These are phyloP conservation scores for Daedaleopsis sinensis DNA, from an alignment of 768 basidiomycete genomes.

Conservation along the genomic window DNA sequence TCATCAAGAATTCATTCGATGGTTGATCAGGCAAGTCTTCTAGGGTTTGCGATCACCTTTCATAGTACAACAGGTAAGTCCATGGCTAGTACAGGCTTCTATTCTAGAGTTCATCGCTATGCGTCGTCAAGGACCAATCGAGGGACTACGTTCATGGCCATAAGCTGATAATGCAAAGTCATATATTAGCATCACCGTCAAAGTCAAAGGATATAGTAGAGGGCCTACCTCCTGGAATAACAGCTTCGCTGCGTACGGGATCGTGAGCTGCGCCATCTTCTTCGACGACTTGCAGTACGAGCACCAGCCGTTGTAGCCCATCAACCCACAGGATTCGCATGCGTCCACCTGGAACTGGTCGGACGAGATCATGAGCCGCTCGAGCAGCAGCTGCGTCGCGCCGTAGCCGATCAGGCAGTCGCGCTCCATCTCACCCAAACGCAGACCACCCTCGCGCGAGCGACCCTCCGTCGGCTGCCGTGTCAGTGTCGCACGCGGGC, in stretches of 20 bases:
- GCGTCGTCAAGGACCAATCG: constrained; percentile 29
- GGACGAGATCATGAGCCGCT: constrained; percentile 98
- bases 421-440: constrained; percentile 98
- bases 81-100: not conserved
- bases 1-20: too few species aligned
- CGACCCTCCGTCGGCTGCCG: constrained; percentile 98
- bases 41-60: too few species aligned
- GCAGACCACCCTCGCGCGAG: constrained; percentile 94
- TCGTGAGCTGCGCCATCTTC: constrained; percentile 92
- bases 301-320: constrained; percentile 97
- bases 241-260: constrained; percentile 95
- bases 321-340: constrained; percentile 90
- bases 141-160: constrained; percentile 30
- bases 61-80: not conserved
- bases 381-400: constrained; percentile 94
- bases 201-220: not conserved
- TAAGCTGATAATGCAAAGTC: constrained; percentile 15
- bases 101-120: constrained; percentile 5
- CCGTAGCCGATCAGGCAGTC: constrained; percentile 98
- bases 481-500: constrained; percentile 94
- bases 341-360: constrained; percentile 98
- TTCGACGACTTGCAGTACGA: constrained; percentile 98
- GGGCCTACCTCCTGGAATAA: constrained; percentile 82
- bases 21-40: too few species aligned
- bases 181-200: not conserved